Evolutionary conservation across 108 stramenopile genomes (phyloP).

Genomic region (Cyclostephanos tholiformis): DNA sequence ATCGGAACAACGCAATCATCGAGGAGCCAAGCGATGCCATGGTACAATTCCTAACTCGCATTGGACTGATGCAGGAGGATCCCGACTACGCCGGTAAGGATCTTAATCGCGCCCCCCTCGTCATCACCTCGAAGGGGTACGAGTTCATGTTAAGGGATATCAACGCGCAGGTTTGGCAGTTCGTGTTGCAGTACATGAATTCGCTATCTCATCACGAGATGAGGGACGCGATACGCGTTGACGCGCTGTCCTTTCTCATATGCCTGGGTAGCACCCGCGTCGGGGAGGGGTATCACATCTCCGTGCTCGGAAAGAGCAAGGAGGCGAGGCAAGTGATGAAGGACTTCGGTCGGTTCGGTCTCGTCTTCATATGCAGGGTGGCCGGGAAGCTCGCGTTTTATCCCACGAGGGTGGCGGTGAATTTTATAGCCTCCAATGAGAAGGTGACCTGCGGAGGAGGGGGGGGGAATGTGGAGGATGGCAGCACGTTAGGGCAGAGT

Average conservation of each 20-base stretch:
- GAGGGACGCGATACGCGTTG: slow-evolving; percentile 54
- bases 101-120: slow-evolving; percentile 63
- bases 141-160: slow-evolving; percentile 87
- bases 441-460: slow-evolving; percentile 22
- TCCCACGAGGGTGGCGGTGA: slow-evolving; percentile 81
- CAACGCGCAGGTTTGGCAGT: slow-evolving; percentile 85
- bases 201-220: slow-evolving; percentile 37
- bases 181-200: slow-evolving; percentile 77
- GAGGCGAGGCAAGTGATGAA: slow-evolving; percentile 63
- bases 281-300: slow-evolving; percentile 73
- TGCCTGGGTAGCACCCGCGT: slow-evolving; percentile 71
- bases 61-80: slow-evolving; percentile 81
- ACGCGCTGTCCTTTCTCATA: slow-evolving; percentile 73
- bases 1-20: slow-evolving; percentile 2
- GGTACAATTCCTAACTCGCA: slow-evolving; percentile 68
- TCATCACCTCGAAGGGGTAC: slow-evolving; percentile 86
- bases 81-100: slow-evolving; percentile 72
- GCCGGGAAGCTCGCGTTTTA: slow-evolving; percentile 72
- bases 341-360: slow-evolving; percentile 77
- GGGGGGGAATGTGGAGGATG: neutral
- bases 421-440: slow-evolving; percentile 58
- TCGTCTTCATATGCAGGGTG: slow-evolving; percentile 66
- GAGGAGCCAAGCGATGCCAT: slow-evolving; percentile 74
- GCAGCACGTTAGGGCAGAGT: slow-evolving; percentile 27
- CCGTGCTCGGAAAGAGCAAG: slow-evolving; percentile 52